phyloP scores from a whole-genome alignment of 31 red algal species.

The Porphyra umbilicalis region DNA sequence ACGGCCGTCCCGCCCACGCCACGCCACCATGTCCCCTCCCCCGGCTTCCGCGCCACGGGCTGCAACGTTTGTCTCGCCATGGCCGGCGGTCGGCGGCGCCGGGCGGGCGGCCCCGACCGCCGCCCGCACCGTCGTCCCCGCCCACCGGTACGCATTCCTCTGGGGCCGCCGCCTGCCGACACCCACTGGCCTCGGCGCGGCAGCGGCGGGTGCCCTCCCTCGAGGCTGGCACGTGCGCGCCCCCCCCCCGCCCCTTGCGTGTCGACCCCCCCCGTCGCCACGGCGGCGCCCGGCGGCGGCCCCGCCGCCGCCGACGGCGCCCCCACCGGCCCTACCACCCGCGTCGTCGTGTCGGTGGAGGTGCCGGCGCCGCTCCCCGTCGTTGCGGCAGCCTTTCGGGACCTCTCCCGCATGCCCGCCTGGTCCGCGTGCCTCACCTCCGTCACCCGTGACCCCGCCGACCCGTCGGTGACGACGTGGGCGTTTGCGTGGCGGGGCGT shows the following conservation, averaged over 20 bases:
- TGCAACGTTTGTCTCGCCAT: no score
- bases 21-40: no score
- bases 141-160: no score
- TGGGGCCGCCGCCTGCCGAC: no score
- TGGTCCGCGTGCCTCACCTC: slow-evolving; percentile 56
- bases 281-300: background rate
- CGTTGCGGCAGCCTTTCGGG: slow-evolving; percentile 38
- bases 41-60: no score
- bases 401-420: slow-evolving; percentile 39
- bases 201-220: no score
- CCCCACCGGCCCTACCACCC: slow-evolving; percentile 19
- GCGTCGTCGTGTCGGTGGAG: slow-evolving; percentile 42
- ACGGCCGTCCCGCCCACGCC: no score
- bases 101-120: no score
- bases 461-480: slow-evolving; percentile 47
- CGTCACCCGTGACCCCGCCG: slow-evolving; percentile 20
- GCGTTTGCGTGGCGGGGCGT: slow-evolving; percentile 48
- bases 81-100: no score
- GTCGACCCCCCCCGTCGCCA: background rate
- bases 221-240: background rate
- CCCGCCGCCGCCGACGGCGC: slow-evolving; percentile 4
- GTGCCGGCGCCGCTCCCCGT: slow-evolving; percentile 27
- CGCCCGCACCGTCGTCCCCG: no score
- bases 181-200: no score
- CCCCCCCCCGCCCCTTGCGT: background rate